Evolutionary conservation across 2,329 filamentous ascomycete genomes (phyloP), one percentile per base, ranked within the genome.

Genomic region (Penicillium sp.): DNA sequence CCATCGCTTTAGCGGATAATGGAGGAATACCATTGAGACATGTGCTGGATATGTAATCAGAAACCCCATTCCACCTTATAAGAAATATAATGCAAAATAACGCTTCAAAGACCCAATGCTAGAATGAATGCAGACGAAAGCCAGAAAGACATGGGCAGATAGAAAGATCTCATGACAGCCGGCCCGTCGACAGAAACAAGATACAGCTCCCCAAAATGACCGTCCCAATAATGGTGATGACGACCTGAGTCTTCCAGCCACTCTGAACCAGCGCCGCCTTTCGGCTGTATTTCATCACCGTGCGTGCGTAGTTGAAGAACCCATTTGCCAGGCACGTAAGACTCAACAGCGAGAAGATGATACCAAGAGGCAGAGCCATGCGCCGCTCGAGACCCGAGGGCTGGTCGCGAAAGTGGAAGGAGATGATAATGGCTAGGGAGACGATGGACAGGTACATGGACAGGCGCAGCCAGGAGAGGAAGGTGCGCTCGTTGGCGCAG

Each of bases 401-500:
- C 68, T 88, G 78, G 17, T 82, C 81, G 71, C 92, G 93, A 52
- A 99, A 83, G 72, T 99, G 94, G 75, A 99, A 99, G 14, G 91
- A 96, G 53, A 97, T 83, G 10, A 96, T 88, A 66, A 99, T 96
- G 53, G 95, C 94, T 35, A 96, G 86, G 31, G 91, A 87, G 8
- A 98, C 92, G 54, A 99, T 83, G 64, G 92, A 88, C 85, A 98
- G 93, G 79, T 96, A 96, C 68, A 96, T 86, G 35, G 90, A 88
- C 2, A 98, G 84, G 4, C 93, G 88, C 20, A 98, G 86, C 84
- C 95, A 97, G 1, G 94, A 95, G 31, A 98, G 88, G 72, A 97
- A 97, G 0, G 86, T 89, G 66, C 86, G 81, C 70, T 89, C 86
- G 63, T 88, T 88, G 25, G 86, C 86, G 67, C 84, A 86, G 74